Conservation (phyloP, 495 filamentous ascomycete species). For the Xylaria grammica region DNA sequence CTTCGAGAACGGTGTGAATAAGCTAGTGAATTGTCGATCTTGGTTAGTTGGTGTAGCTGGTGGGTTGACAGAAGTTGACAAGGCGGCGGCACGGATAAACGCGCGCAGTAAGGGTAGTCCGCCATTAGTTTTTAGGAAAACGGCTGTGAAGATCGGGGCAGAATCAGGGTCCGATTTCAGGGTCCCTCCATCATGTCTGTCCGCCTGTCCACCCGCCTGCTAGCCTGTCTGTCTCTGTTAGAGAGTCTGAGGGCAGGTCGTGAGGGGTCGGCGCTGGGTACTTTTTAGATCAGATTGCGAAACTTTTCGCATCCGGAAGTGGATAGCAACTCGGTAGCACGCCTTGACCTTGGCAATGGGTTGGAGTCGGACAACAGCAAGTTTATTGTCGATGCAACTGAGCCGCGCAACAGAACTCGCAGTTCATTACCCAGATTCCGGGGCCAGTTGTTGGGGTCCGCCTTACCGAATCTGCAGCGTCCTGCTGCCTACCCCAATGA, state of each 20-base stretch:
- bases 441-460: not conserved
- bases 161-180: constrained; percentile 11
- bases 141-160: constrained; percentile 12
- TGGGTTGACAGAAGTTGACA: not conserved
- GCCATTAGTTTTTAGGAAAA: not conserved
- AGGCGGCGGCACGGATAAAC: not conserved
- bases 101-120: not conserved
- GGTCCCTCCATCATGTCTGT: constrained; percentile 1
- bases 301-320: not conserved
- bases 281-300: constrained; percentile 7
- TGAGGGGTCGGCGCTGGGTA: not conserved
- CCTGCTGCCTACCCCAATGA: not conserved
- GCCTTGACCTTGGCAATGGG: not conserved
- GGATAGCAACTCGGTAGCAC: not conserved
- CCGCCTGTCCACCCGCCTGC: no score
- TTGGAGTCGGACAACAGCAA: constrained; percentile 10
- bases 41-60: not conserved
- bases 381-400: constrained; percentile 4
- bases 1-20: not conserved
- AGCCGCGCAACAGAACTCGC: no score
- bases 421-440: constrained; percentile 2
- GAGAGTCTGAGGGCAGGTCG: no score
- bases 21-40: no score
- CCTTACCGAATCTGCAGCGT: not conserved
- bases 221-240: no score